Evolutionary conservation across 225 moss, liverwort and hornwort genomes (phyloP).

Genomic region (Thuidium tamariscinum): DNA sequence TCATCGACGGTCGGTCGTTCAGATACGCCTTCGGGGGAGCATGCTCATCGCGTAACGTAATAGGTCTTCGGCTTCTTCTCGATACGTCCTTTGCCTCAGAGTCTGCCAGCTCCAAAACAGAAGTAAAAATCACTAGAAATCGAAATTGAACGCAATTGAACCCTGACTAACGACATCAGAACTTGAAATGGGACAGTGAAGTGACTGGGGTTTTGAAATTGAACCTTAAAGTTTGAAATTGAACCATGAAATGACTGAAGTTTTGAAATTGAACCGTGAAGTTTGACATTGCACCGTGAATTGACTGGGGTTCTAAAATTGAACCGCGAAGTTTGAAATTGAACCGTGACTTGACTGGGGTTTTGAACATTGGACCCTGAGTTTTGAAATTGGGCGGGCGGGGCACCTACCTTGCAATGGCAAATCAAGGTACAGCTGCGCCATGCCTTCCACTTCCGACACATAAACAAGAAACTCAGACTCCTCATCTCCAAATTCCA

Average conservation of each 20-base stretch:
- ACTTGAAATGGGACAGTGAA: too few species aligned
- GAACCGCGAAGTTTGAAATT: neutral
- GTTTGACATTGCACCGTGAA: neutral
- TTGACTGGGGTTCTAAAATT: neutral
- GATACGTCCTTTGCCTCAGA: neutral
- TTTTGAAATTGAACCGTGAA: neutral
- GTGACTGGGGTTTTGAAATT: neutral
- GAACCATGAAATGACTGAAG: neutral
- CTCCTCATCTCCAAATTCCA: neutral
- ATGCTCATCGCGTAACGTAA: constrained; percentile 3
- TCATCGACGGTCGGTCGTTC: constrained; percentile 55
- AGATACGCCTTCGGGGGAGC: constrained; percentile 10
- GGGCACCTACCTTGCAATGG: constrained; percentile 8
- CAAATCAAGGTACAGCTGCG: constrained; percentile 45
- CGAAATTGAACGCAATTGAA: neutral
- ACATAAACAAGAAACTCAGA: constrained; percentile 41
- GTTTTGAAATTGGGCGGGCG: neutral
- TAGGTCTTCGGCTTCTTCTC: neutral
- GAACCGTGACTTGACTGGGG: neutral
- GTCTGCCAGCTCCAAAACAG: neutral
- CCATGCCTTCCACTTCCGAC: constrained; percentile 73
- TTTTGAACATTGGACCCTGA: neutral
- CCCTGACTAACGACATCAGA: neutral
- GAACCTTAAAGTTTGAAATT: neutral
- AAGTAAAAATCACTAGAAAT: neutral